These are phyloP conservation scores for Clavulina sp. DNA, from an alignment of 768 basidiomycete species.

Conservation along the genomic window DNA sequence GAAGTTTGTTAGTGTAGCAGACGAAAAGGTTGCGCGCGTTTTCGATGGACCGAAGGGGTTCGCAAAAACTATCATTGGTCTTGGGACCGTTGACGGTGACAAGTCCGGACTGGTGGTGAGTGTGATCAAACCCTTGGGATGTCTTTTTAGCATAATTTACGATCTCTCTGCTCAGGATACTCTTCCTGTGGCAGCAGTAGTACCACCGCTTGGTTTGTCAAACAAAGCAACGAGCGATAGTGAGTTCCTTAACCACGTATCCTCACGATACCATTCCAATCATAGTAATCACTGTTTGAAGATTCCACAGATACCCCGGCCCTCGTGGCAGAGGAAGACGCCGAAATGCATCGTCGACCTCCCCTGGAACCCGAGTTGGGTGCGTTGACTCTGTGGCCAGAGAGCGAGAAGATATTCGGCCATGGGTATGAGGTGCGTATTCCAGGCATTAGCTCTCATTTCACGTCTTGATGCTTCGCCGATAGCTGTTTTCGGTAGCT, in stretches of 20 bases:
- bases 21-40: conserved; percentile 88
- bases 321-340: conserved; percentile 3
- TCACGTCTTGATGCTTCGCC: neutral
- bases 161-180: conserved; percentile 24
- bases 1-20: conserved; percentile 78
- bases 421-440: conserved; percentile 80
- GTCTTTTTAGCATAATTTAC: neutral
- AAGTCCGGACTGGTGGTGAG: neutral
- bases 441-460: neutral
- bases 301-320: neutral
- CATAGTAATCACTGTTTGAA: neutral
- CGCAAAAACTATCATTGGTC: conserved; percentile 35
- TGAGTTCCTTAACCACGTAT: conserved; percentile 20
- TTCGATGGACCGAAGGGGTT: conserved; percentile 84
- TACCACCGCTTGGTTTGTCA: conserved; percentile 85
- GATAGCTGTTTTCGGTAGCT: conserved; percentile 62
- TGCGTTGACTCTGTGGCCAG: conserved; percentile 83
- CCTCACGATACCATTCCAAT: neutral
- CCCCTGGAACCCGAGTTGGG: conserved; percentile 86
- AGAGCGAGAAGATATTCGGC: conserved; percentile 90
- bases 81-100: conserved; percentile 2
- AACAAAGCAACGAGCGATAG: conserved; percentile 78
- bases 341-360: conserved; percentile 12
- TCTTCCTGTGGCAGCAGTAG: conserved; percentile 64
- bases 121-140: neutral